Evolutionary conservation across 208 protist genomes (phyloP), one percentile per base, ranked within the genome.

Genomic region (Trypanosoma boissoni): DNA sequence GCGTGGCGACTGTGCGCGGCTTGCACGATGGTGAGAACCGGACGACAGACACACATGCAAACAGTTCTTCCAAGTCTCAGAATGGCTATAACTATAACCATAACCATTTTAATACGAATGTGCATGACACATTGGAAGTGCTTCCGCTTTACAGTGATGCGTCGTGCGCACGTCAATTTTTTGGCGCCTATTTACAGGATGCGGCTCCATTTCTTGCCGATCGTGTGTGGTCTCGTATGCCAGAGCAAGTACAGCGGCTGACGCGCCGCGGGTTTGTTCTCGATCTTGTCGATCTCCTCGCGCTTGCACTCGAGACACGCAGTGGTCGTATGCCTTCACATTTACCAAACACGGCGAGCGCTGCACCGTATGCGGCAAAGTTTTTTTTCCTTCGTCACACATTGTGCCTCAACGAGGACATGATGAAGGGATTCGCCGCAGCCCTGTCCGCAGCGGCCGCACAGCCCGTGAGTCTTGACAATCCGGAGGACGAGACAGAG

Each of bases 321-420:
- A 80, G 84, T 18, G 51, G 68, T 43, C 41, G 46, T 9, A 53
- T 91, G 24, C 84, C 84, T 9, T 46, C 60, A 16, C 68, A 71
- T 42, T 72, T 95, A 55, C 88, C 88, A 26, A 91, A 90, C 64
- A 34, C 82, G 12, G 72, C 66, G 42, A 89, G 72, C 58, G 68
- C 79, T 28, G 84, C 78, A 3, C 53, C 68, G 24, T 90, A 88
- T 64, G 77, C 80, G 24, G 59, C 75, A 34, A 91, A 90, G 72
- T 92, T 86, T 59, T 62, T 91, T 18, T 95, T 91, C 49, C 68
- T 95, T 7, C 83, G 74, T 43, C 74, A 89, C 53, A 90, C 85
- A 16, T 63, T 95, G 10, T 58, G 65, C 9, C 29, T 92, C 3
- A 76, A 82, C 44, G 72, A 70, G 41, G 36, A 32, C 3, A 37